Conservation (phyloP, 1,284 basidiomycete genomes). For the Amylostereum chailletii region DNA sequence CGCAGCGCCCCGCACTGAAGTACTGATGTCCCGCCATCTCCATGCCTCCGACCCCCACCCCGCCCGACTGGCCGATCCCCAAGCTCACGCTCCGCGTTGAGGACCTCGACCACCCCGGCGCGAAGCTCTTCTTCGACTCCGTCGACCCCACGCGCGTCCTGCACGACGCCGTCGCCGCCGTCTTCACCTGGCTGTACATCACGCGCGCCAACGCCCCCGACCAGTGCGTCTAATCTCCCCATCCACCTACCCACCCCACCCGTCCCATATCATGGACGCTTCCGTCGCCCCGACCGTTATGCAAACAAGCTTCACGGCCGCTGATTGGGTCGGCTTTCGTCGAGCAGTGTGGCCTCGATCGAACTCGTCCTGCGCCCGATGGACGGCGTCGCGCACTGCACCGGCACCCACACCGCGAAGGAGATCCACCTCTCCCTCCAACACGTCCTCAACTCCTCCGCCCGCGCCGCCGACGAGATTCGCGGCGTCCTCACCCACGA, state of each 20-base stretch:
- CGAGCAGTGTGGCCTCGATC: constrained; percentile 41
- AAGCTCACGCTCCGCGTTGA: constrained; percentile 47
- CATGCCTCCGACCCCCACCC: constrained; percentile 22
- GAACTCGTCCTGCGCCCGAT: constrained; percentile 51
- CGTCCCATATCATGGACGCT: not conserved
- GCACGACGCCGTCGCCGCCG: constrained; percentile 41
- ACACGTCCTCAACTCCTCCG: constrained; percentile 37
- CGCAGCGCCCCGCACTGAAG: constrained; percentile 6
- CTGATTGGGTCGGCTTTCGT: not conserved
- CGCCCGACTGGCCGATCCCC: constrained; percentile 40
- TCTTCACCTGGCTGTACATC: constrained; percentile 48
- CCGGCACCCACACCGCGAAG: constrained; percentile 46
- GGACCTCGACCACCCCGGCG: constrained; percentile 51
- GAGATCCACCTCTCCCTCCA: constrained; percentile 65
- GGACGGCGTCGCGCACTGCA: constrained; percentile 59
- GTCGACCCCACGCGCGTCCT: constrained; percentile 40
- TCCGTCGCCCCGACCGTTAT: not conserved
- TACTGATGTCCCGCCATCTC: constrained; percentile 19
- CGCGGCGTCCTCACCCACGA: constrained; percentile 58
- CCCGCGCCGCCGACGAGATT: constrained; percentile 50
- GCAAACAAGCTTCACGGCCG: not conserved
- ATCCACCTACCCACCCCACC: not conserved
- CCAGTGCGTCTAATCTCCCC: constrained; percentile 32
- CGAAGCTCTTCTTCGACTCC: constrained; percentile 43
- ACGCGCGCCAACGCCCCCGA: constrained; percentile 45